A percentile compares a stretch with the other conserved stretches of the same genome.
These are phyloP conservation scores for Cryptosporidium andersoni DNA, from an alignment of 169 alveolate species.

Conservation along the genomic window DNA sequence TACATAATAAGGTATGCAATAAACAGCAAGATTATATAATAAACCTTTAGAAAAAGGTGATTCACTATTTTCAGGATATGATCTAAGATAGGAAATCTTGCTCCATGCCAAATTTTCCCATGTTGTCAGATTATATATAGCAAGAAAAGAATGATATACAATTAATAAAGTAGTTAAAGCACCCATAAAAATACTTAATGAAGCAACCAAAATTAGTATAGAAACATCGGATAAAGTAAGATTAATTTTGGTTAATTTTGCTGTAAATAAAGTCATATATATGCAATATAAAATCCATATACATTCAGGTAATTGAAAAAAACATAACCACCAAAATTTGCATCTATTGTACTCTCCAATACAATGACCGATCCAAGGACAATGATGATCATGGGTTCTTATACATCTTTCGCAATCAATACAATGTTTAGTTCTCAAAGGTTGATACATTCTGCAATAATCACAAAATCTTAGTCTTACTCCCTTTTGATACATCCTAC, in stretches of 20 bases:
- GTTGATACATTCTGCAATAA: conserved; percentile 81
- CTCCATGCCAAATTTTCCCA: conserved; percentile 76
- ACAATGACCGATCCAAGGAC: conserved; percentile 90
- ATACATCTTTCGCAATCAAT: conserved; percentile 85
- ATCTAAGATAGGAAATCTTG: conserved; percentile 73
- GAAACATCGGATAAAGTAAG: conserved; percentile 30
- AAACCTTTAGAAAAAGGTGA: conserved; percentile 65
- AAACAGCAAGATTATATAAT: conserved; percentile 49
- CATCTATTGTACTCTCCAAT: conserved; percentile 80
- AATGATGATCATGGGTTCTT: conserved; percentile 89
- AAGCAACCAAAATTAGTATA: conserved; percentile 13
- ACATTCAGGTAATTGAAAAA: conserved; percentile 74
- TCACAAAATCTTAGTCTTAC: conserved; percentile 79
- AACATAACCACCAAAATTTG: conserved; percentile 71
- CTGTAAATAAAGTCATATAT: conserved; percentile 20
- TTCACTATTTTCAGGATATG: conserved; percentile 40
- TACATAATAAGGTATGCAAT: conserved; percentile 63
- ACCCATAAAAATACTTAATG: conserved; percentile 44
- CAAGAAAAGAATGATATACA: conserved; percentile 71
- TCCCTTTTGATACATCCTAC: conserved; percentile 64
- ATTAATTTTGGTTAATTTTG: neutral
- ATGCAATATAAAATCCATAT: conserved; percentile 46
- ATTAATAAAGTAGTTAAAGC: conserved; percentile 58
- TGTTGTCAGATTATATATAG: conserved; percentile 72
- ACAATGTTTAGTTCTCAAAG: conserved; percentile 86